phyloP scores from a whole-genome alignment of 2,329 filamentous ascomycete genomes.

The Trichoderma sp. region DNA sequence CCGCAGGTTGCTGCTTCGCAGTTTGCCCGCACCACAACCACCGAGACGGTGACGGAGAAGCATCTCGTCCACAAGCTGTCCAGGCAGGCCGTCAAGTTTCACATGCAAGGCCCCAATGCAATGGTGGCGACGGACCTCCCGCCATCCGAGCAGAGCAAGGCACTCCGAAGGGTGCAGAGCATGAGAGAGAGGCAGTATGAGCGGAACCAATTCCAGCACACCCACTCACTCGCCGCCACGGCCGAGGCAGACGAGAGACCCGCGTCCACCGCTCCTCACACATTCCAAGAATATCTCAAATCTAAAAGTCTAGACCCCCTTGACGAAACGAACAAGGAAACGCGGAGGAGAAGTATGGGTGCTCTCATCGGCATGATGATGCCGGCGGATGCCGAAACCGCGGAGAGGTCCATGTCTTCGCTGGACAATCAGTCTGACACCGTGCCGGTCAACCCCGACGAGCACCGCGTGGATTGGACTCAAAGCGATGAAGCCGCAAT shows the following conservation, averaged over 20 bases:
- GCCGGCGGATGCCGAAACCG: neutral
- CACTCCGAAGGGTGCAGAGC: conserved; percentile 42
- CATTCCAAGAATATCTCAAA: conserved; percentile 7
- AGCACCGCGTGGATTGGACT: conserved; percentile 58
- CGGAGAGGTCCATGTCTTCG: neutral
- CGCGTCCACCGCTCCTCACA: conserved; percentile 24
- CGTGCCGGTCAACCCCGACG: conserved; percentile 28
- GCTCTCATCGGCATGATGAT: conserved; percentile 32
- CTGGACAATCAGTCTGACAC: conserved; percentile 28
- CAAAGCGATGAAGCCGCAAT: conserved; percentile 52
- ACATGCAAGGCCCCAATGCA: conserved; percentile 37
- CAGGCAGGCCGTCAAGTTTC: conserved; percentile 43
- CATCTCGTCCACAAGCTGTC: conserved; percentile 47
- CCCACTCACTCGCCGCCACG: conserved; percentile 40
- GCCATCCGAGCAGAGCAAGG: conserved; percentile 39
- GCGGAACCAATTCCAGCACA: conserved; percentile 48
- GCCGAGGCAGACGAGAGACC: conserved; percentile 35
- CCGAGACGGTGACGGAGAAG: conserved; percentile 41
- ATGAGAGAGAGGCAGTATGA: conserved; percentile 42
- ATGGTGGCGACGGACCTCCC: conserved; percentile 31
- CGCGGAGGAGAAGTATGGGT: conserved; percentile 43
- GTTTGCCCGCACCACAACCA: conserved; percentile 56
- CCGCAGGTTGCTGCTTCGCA: conserved; percentile 57
- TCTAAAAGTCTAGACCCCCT: neutral
- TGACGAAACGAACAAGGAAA: conserved; percentile 10